Evolutionary conservation across 352 stramenopile species (phyloP), one percentile per base, ranked within the genome.

Genomic region (Pythium biforme): DNA sequence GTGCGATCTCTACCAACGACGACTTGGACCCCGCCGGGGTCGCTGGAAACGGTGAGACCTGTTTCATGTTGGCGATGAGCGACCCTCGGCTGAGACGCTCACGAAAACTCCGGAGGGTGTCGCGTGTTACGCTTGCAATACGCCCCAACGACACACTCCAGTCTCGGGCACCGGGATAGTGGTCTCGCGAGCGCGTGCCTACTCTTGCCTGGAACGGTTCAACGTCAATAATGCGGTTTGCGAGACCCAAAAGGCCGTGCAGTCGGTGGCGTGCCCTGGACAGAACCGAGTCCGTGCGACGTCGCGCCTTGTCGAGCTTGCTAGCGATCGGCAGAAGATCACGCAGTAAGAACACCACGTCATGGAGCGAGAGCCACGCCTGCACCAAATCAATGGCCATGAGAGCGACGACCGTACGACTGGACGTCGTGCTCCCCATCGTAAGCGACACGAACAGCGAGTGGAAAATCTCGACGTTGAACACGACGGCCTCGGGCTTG

Each of bases 401-500:
- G 10, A 68, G 43, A 3, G 27, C 51, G 26, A 57, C 2, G 1
- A 57, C 43, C 20, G 60, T 68, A 4, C 39, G 47, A 1, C 11
- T 22, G 19, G 64, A 52, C 31, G 46, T 49, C n/a, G 59, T 40
- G 19, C 2, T 49, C 25, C 64, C 55, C 31, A 73, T 63, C 10
- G 39, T 58, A 6, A 53, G 40, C 3, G 66, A 46, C 5, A 73
- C 45, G 31, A 66, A 73, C 1, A 73, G 49, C 7, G 65, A 26
- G 33, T 68, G 63, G 55, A 72, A 68, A 3, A 68, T 25, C 34
- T 68, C 59, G 29, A 69, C 57, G 5, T 60, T 64, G n/a, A 69
- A 63, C 3, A 73, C 47, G 0, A 73, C 45, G 1, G 52, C n/a
- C 19, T 70, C 70, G 17, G 72, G 68, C 19, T 69, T 82, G 9